Conservation (phyloP, 2,329 filamentous ascomycete species). For the Arthrobotrys megalospora region DNA sequence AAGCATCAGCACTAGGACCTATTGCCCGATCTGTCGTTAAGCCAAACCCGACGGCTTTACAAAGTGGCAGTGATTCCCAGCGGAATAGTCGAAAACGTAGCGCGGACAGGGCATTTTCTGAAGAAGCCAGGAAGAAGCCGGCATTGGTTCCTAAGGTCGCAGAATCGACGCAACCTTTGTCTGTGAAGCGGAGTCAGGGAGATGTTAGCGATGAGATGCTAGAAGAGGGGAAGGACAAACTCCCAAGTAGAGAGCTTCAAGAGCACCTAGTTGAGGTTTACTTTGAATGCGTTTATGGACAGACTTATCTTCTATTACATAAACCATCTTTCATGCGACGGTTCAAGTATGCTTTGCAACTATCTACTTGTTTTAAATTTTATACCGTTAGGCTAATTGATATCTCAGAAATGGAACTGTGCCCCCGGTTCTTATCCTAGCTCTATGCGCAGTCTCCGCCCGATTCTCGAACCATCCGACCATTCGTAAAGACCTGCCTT, state of each 20-base stretch:
- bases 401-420: slow-evolving; percentile 78
- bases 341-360: slow-evolving; percentile 72
- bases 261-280: slow-evolving; percentile 94
- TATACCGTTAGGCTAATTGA: slow-evolving; percentile 62
- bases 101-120: slow-evolving; percentile 88
- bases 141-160: slow-evolving; percentile 51
- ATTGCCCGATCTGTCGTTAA: slow-evolving; percentile 88
- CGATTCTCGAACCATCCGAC: slow-evolving; percentile 90
- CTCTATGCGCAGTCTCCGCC: slow-evolving; percentile 94
- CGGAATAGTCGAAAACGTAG: slow-evolving; percentile 79
- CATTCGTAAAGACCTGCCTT: slow-evolving; percentile 80
- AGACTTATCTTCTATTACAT: slow-evolving; percentile 93
- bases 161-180: slow-evolving; percentile 53
- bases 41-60: slow-evolving; percentile 76
- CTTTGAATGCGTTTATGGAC: slow-evolving; percentile 95
- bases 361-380: not conserved
- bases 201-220: slow-evolving; percentile 75
- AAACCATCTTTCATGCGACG: slow-evolving; percentile 98
- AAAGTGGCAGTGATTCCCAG: slow-evolving; percentile 71
- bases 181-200: slow-evolving; percentile 55
- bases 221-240: slow-evolving; percentile 83
- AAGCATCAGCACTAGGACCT: slow-evolving; percentile 77
- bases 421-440: slow-evolving; percentile 91
- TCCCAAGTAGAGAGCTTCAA: slow-evolving; percentile 89
- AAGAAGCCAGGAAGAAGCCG: slow-evolving; percentile 65